Conservation (phyloP, 148 eudicot species). For the Nyssa sinensis region DNA sequence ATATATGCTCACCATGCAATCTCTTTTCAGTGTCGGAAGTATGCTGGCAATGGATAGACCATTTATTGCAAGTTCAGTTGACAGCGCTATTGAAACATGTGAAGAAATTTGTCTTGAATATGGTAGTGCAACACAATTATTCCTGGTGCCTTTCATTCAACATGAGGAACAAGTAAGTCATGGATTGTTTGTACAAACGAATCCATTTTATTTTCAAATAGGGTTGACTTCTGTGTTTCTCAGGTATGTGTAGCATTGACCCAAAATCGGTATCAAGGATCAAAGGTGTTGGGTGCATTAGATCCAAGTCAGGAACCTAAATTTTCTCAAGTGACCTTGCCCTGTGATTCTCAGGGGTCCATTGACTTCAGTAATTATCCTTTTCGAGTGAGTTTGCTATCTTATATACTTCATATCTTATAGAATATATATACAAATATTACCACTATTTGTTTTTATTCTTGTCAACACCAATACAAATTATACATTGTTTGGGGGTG, state of each 20-base stretch:
- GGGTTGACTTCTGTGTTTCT: constrained; percentile 21
- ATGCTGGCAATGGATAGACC: constrained; percentile 95
- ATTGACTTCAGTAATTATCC: constrained; percentile 91
- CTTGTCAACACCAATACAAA: not conserved
- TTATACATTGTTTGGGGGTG: not conserved
- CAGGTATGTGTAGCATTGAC: constrained; percentile 76
- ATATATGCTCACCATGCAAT: constrained; percentile 8
- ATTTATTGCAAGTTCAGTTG: constrained; percentile 52
- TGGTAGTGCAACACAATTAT: constrained; percentile 88
- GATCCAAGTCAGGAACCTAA: constrained; percentile 63
- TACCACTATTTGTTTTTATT: not conserved
- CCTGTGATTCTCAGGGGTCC: constrained; percentile 89
- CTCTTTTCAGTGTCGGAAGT: constrained; percentile 69
- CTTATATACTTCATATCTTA: not conserved
- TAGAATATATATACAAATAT: too few relatives aligned
- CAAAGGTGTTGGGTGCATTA: constrained; percentile 46
- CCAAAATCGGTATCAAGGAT: constrained; percentile 68
- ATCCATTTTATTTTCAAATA: not conserved
- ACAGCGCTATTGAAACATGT: constrained; percentile 38
- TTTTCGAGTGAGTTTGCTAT: constrained; percentile 55
- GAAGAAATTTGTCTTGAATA: constrained; percentile 76
- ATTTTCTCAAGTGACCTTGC: constrained; percentile 87
- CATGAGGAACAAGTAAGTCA: constrained; percentile 79
- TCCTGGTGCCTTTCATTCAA: constrained; percentile 75
- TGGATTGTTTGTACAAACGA: not conserved